Base-by-base conservation (phyloP, 768 basidiomycete species). In the Psilocybe subaeruginosa region DNA sequence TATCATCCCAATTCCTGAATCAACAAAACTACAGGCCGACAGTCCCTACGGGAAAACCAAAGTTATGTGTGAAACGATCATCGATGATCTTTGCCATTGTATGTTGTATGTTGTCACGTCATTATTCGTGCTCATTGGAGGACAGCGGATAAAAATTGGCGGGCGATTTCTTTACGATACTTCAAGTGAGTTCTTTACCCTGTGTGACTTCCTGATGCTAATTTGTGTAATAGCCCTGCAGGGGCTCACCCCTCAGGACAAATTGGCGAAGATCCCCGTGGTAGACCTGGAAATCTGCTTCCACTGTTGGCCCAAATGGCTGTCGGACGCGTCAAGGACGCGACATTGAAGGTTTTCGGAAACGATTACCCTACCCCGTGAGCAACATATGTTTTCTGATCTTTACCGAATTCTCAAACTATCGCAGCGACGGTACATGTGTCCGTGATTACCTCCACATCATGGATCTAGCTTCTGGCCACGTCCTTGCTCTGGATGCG, bases 31-130 rank as follows among this genome's bases (percentile, higher is more conserved):
- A 61, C 77, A 91, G 72, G 93, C 97, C 0, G 89, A 95, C 72
- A 95, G 93, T 69, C 92, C 92, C 31, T 99, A 99, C 70, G 97
- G 95, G 30, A 91, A 90, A 72, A 97, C 93, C n/a, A 99, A 99
- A 76, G 86, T 94, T 56, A 93, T 99, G 91, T 86, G 85, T 52
- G 97, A 99, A 77, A 88, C 84, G 49, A 85, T 99, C 69, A 83
- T 99, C 64, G 85, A 91, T 68, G 97, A 99, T 72, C 76, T 97
- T 19, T 95, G 92, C 73, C 82, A 88, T 67, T 83, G 90, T 90
- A 72, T 52, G 87, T 72, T 16, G 66, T 46, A 60, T 56, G 56
- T 54, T 59, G 12, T 50, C 53, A 64, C 35, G 49, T 35, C 57
- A 8, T 3, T 33, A 49, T 35, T 43, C 39, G 33, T 46, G 43